A percentile compares a stretch with the other conserved stretches of the same genome.
Evolutionary conservation across 331 rosid genomes (phyloP).

Genomic region (Malus hybrid): DNA sequence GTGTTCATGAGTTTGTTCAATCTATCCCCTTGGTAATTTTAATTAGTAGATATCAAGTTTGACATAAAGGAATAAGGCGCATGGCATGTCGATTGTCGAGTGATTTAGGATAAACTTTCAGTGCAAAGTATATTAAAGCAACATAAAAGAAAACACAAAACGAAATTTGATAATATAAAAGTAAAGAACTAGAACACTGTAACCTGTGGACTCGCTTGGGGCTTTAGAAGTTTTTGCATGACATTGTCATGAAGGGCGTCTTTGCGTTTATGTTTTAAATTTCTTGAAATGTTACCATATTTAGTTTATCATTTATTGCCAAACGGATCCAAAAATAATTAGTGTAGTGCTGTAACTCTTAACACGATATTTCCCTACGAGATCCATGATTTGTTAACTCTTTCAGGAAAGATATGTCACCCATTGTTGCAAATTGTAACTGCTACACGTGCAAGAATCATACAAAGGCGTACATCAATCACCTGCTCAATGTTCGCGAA

Average conservation of each 20-base stretch:
- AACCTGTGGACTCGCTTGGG: background rate
- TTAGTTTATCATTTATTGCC: background rate
- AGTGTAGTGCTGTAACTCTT: background rate
- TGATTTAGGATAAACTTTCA: background rate
- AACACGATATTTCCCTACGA: background rate
- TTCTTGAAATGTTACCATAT: background rate
- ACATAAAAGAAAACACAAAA: background rate
- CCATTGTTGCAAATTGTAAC: constrained; percentile 46
- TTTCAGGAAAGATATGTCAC: constrained; percentile 69
- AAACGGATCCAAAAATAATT: background rate
- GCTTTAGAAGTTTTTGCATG: background rate
- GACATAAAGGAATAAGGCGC: background rate
- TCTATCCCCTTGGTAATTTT: background rate
- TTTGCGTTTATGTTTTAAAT: background rate
- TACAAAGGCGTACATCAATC: constrained; percentile 82
- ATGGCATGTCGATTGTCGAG: background rate
- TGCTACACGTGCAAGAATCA: constrained; percentile 92
- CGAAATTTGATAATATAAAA: background rate
- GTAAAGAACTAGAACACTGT: no score
- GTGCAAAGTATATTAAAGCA: background rate
- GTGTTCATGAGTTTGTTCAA: background rate
- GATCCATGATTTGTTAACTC: background rate
- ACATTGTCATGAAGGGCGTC: background rate
- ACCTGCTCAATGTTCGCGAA: constrained; percentile 83
- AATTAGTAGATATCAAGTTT: background rate